Conservation (phyloP, 352 stramenopile genomes). For the Aphanomyces euteiches region DNA sequence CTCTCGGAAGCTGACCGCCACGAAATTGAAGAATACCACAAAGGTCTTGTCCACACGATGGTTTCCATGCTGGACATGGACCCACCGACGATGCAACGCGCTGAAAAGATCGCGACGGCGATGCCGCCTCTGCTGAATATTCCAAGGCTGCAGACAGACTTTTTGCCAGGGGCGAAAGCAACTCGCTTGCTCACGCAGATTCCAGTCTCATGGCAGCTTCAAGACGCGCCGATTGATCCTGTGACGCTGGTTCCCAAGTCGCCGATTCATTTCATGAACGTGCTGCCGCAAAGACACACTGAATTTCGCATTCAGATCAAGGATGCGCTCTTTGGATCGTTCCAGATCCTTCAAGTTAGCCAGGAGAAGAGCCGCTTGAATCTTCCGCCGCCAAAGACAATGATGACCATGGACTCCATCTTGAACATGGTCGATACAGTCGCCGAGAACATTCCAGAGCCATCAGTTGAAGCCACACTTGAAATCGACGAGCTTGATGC, state of each 20-base stretch:
- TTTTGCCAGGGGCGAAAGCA: conserved; percentile 44
- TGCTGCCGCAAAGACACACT: conserved; percentile 46
- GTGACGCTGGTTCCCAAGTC: conserved; percentile 61
- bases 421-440: conserved; percentile 35
- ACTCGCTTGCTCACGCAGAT: conserved; percentile 33
- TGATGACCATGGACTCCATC: conserved; percentile 23
- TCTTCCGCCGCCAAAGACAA: conserved; percentile 52
- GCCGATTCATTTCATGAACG: conserved; percentile 50
- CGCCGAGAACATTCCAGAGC: conserved; percentile 40
- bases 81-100: neutral
- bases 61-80: neutral
- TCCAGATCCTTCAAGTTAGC: conserved; percentile 61
- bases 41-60: conserved; percentile 51
- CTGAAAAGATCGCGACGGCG: neutral
- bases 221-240: conserved; percentile 67
- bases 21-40: conserved; percentile 61
- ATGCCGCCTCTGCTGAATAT: conserved; percentile 32
- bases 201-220: conserved; percentile 53
- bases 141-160: conserved; percentile 44
- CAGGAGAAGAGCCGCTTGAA: conserved; percentile 61
- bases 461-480: conserved; percentile 40
- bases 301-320: conserved; percentile 51
- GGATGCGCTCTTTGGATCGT: conserved; percentile 66
- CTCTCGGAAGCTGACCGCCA: conserved; percentile 51
- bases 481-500: conserved; percentile 30